Base-by-base conservation (phyloP, 2,329 filamentous ascomycete genomes). In the Alternaria hordeiaustralica region DNA sequence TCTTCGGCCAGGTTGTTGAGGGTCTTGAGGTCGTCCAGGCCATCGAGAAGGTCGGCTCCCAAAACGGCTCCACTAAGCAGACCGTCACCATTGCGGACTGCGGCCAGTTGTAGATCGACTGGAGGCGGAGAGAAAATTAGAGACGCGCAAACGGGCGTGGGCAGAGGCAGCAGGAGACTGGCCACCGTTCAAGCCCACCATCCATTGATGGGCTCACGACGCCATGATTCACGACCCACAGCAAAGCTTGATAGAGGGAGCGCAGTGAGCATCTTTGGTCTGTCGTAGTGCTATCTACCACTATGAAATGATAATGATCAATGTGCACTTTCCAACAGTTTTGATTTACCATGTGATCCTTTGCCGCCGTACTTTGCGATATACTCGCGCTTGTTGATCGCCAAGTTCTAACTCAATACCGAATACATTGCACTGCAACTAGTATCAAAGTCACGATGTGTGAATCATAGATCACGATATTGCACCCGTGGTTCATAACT, bases 1-100 rank as follows among this genome's bases (percentile, higher is more conserved):
- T 94, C 79, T 94, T 94, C 84, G 92, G 92, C 79, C 85, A 92
- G 85, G 91, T 94, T 55, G 50, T 66, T 60, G 68, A 74, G 47
- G 69, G 69, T 45, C 53, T 74, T n/a, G 71, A 74, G 36, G 63
- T 74, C 10, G 71, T 74, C 55, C 63, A 66, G 66, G 69, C 70
- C 44, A 51, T 74, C 58, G 71, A 74, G 68, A 61, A 59, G 46
- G 69, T 71, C 61, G 71, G 71, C 58, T 71, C 71, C 30, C 58
- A 60, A 55, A 69, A 59, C 61, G 71, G 71, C 50, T 47, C 64
- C 45, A 72, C 71, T 58, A 66, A 64, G 30, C 64, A 69, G 64
- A 63, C 68, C 26, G 69, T 74, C 60, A 65, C 58, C 63, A 74
- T 74, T 33, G 68, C 66, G 55, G 65, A 74, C 66, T 73, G 64